A percentile compares a stretch with the other conserved stretches of the same genome.
phyloP scores from a whole-genome alignment of 2,329 filamentous ascomycete genomes.

The Cephalotrichum gorgonifer region DNA sequence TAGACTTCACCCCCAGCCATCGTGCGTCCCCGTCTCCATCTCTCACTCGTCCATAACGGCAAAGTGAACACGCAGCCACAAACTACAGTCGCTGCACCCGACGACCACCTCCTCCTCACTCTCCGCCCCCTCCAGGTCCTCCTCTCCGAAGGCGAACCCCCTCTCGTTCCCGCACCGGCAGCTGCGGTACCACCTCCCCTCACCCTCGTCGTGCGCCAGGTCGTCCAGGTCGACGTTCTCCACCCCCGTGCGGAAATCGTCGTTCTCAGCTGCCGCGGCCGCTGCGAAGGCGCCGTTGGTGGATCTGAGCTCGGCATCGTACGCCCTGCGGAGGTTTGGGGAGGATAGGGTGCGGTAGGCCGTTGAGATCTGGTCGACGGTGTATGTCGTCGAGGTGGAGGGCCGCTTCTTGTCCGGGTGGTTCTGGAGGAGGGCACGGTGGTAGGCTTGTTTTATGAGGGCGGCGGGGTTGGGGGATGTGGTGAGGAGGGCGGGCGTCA shows the following conservation, averaged over 20 bases:
- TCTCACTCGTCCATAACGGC: conserved; percentile 36
- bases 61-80: conserved; percentile 57
- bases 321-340: conserved; percentile 35
- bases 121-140: conserved; percentile 47
- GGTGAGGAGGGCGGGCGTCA: conserved; percentile 38
- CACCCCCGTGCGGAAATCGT: conserved; percentile 44
- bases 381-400: conserved; percentile 21
- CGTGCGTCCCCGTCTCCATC: too few relatives aligned
- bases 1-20: background rate
- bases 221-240: conserved; percentile 59
- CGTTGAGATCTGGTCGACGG: conserved; percentile 53
- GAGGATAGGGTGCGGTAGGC: conserved; percentile 49
- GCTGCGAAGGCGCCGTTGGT: conserved; percentile 6
- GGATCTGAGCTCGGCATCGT: conserved; percentile 35
- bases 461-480: conserved; percentile 29
- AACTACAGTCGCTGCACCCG: conserved; percentile 55
- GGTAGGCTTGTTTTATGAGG: conserved; percentile 53
- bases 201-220: conserved; percentile 38
- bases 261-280: conserved; percentile 12
- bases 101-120: conserved; percentile 52
- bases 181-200: conserved; percentile 40
- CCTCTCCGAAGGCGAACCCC: conserved; percentile 49
- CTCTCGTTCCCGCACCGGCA: conserved; percentile 56
- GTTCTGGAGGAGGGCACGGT: conserved; percentile 51
- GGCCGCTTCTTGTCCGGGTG: conserved; percentile 49